Evolutionary conservation across 1,284 basidiomycete species (phyloP), one percentile per base, ranked within the genome.

Genomic region (Naganishia sp.): DNA sequence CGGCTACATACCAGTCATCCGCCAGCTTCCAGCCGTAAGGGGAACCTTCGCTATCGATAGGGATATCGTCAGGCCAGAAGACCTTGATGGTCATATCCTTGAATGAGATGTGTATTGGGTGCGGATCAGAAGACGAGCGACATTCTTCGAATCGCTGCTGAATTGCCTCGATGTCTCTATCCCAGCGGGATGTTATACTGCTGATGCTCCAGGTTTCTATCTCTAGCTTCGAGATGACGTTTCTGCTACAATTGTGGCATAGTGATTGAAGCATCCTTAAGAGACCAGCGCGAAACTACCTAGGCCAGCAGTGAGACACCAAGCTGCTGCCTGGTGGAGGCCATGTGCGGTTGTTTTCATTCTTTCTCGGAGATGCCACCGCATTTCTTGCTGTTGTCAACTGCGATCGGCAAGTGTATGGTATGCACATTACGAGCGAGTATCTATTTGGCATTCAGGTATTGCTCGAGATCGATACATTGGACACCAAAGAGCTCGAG

Each of bases 21-120:
- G 59, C 59, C 13, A 61, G 48, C 21, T 50, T 61, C 59, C 59
- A 61, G 9, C 59, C 59, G 21, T 61, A 52, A 16, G 42, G 48
- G 2, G 28, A 21, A 25, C 16, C 33, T 23, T 43, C 10, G 21
- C 25, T 28, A 28, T 43, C 48, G 10, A 52, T 18, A 43, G 48
- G n/a, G 36, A 61, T 10, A 28, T 61, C 59, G 23, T 61, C 36
- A 7, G 59, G 59, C 59, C 59, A 52, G 39, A 61, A 61, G 11
- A 61, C 42, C 23, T 61, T 61, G 39, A 50, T n/a, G 39, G 36
- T 25, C 59, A 61, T 61, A 23, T 55, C 33, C n/a, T 39, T 16
- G 36, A 39, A 10, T 39, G 36, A 5, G 36, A 39, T 6, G 36
- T 39, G 36, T 13, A 10, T 39, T 9, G 10, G 13, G 36, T 7